These are phyloP conservation scores for Teunomyces aglyptinius DNA, from an alignment of 805 yeast species.

Conservation along the genomic window DNA sequence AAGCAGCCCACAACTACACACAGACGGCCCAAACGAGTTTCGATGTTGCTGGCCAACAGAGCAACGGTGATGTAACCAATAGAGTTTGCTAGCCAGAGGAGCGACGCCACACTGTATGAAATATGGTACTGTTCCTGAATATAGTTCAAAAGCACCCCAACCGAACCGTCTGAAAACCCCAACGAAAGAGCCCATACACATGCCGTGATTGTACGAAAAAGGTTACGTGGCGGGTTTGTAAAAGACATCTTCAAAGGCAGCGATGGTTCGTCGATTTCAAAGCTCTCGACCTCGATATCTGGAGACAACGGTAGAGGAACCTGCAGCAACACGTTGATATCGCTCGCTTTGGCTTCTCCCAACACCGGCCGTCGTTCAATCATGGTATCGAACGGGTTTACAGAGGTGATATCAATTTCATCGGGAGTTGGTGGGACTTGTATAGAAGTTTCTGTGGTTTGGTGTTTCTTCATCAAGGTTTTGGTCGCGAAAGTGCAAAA, in stretches of 20 bases:
- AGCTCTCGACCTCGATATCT: neutral
- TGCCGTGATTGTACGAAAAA: conserved; percentile 14
- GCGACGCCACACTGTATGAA: conserved; percentile 17
- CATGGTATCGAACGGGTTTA: neutral
- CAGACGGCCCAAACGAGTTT: conserved; percentile 15
- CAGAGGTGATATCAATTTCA: neutral
- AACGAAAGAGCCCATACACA: conserved; percentile 16
- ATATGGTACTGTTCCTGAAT: conserved; percentile 19
- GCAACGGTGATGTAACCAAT: conserved; percentile 19
- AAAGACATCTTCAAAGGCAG: conserved; percentile 12
- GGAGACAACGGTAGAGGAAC: neutral
- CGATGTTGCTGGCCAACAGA: conserved; percentile 13
- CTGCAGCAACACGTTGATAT: neutral
- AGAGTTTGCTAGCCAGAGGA: conserved; percentile 22
- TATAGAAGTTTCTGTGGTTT: neutral
- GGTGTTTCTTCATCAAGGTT: neutral
- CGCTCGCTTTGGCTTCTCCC: neutral
- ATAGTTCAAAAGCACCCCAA: conserved; percentile 21
- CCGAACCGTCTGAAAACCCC: conserved; percentile 21
- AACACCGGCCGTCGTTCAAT: neutral
- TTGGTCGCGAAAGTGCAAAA: neutral
- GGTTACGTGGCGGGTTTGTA: conserved; percentile 15
- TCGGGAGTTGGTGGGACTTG: neutral
- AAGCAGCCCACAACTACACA: conserved; percentile 13
- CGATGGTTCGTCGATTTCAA: neutral